phyloP scores from a whole-genome alignment of 2,329 filamentous ascomycete genomes.

The Chaetomium olivaceum region DNA sequence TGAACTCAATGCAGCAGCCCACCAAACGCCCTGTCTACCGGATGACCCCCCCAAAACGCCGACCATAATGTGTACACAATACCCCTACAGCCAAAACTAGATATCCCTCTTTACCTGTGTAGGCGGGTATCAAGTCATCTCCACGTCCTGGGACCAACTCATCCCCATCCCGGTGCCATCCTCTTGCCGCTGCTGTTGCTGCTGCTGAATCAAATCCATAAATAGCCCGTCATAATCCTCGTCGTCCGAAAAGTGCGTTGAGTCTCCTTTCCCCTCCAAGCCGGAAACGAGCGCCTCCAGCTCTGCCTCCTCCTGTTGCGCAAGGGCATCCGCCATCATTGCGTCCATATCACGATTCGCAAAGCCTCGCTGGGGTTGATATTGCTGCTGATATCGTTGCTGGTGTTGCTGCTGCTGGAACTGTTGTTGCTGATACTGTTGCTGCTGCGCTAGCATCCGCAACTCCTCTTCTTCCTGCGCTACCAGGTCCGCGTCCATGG shows the following conservation, averaged over 20 bases:
- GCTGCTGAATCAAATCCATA: conserved; percentile 57
- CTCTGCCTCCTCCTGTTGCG: conserved; percentile 56
- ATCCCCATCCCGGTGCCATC: conserved; percentile 30
- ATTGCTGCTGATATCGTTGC: conserved; percentile 1
- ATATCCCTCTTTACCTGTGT: background rate
- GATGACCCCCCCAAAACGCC: background rate
- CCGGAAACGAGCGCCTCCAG: conserved; percentile 51
- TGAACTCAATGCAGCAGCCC: conserved; percentile 3
- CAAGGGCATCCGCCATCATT: conserved; percentile 55
- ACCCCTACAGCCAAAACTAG: background rate
- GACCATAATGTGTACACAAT: background rate
- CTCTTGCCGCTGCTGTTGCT: conserved; percentile 41
- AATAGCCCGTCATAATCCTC: conserved; percentile 66
- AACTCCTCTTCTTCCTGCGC: conserved; percentile 33
- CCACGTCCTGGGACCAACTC: conserved; percentile 46
- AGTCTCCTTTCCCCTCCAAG: conserved; percentile 47
- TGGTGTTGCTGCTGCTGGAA: conserved; percentile 17
- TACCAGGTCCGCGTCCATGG: conserved; percentile 40
- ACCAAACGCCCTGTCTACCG: conserved; percentile 5
- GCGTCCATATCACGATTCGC: conserved; percentile 42
- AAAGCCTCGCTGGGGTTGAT: conserved; percentile 5
- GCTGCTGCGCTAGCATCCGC: conserved; percentile 31
- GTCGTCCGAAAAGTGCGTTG: conserved; percentile 51
- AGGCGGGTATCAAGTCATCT: conserved; percentile 43
- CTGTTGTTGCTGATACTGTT: conserved; percentile 1